Base-by-base conservation (phyloP, 2,329 filamentous ascomycete species). In the Trichoderma sp. region DNA sequence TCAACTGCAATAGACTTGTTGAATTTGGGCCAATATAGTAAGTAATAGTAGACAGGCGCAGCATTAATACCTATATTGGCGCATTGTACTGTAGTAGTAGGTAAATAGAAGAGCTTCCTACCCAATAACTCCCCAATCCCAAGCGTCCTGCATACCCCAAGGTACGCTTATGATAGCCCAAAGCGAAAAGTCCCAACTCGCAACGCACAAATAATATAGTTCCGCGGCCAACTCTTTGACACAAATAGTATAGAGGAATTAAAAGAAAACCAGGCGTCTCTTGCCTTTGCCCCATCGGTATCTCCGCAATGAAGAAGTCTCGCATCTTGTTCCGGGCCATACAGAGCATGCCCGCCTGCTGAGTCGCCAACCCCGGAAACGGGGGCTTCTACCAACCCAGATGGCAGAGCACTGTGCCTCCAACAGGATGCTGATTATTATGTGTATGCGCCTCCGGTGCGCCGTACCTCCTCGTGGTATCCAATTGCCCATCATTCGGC, bases 21-120 rank as follows among this genome's bases (percentile, higher is more conserved):
- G 43, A 43, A 41, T 61, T 61, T 24, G 44, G 34, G 58, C 24
- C 58, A 51, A 44, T 44, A 61, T 7, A 28, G 7, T 30, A 26
- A 44, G 21, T n/a, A n/a, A 52, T 39, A 54, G 30, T 34, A 45
- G 45, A 43, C 41, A 19, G 41, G 39, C 59, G 59, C 50, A 55
- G 50, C 59, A 62, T 62, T 62, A 54, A 62, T 47, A 54, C 59
- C 28, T 62, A 62, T 62, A 55, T 39, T 54, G 41, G 50, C 59
- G 41, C 41, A 41, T 14, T 39, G 34, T 39, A 39, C 34, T 39
- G 34, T 39, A 39, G 34, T 39, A 39, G 34, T 14, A 34, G 28
- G 30, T 34, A 39, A 39, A 39, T 62, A 52, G 54, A 30, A 62
- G 50, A 51, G 26, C 47, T 61, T 41, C 44, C 59, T 51, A 62